phyloP scores from a whole-genome alignment of 2,329 filamentous ascomycete species.

The Passalora sequoiae region DNA sequence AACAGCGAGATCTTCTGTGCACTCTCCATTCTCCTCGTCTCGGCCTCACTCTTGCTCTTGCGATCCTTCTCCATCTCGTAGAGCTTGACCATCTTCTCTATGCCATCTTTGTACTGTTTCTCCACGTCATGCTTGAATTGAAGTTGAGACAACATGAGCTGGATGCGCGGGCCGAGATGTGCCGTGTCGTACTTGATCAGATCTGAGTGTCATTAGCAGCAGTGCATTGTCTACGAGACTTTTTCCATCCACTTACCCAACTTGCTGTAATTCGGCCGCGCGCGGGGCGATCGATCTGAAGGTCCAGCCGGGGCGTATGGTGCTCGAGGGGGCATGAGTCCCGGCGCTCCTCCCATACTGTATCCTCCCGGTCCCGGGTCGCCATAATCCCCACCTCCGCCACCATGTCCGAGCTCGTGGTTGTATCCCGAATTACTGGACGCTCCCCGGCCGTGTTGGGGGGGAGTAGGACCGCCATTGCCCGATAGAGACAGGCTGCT shows the following conservation, averaged over 20 bases:
- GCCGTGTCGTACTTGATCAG: constrained; percentile 98
- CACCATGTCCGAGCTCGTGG: constrained; percentile 43
- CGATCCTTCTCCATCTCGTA: constrained; percentile 97
- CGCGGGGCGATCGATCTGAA: constrained; percentile 62
- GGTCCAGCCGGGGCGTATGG: constrained; percentile 73
- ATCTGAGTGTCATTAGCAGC: constrained; percentile 53
- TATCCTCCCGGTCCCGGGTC: constrained; percentile 49
- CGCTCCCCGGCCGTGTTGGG: constrained; percentile 32
- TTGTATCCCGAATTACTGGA: constrained; percentile 49
- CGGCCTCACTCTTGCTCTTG: constrained; percentile 90
- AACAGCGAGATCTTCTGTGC: constrained; percentile 96
- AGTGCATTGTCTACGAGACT: too few relatives aligned
- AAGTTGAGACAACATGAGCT: constrained; percentile 97
- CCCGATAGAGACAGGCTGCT: constrained; percentile 61
- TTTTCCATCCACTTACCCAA: constrained; percentile 59
- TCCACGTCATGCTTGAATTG: constrained; percentile 99
- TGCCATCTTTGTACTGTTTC: constrained; percentile 96
- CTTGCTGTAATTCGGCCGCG: constrained; percentile 88
- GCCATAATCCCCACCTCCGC: constrained; percentile 57
- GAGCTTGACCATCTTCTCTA: constrained; percentile 98
- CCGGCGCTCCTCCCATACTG: constrained; percentile 59
- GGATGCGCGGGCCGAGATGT: constrained; percentile 91
- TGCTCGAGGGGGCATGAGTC: constrained; percentile 73
- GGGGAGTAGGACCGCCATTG: constrained; percentile 35
- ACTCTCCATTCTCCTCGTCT: constrained; percentile 83